Conservation (phyloP, 768 basidiomycete species). For the Boletus huronensis region DNA sequence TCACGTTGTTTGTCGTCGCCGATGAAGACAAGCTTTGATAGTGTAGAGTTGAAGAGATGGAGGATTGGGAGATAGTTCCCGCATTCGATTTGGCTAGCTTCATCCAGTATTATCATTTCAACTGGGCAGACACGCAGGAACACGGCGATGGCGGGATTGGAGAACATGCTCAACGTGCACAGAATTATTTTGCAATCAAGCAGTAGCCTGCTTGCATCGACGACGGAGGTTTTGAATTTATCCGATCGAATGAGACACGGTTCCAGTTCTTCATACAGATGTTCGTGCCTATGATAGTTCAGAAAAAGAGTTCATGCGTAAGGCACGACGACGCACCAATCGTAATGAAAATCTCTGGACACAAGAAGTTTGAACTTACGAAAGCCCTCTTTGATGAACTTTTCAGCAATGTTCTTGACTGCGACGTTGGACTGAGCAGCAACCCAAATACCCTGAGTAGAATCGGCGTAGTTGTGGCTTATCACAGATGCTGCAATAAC, state of each 20-base stretch:
- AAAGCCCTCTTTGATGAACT: conserved; percentile 34
- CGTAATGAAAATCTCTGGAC: conserved; percentile 44
- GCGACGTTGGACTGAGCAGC: conserved; percentile 50
- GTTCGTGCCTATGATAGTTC: conserved; percentile 43
- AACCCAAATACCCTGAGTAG: conserved; percentile 33
- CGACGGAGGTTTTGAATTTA: conserved; percentile 14
- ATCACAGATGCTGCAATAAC: conserved; percentile 38
- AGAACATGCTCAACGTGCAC: conserved; percentile 49
- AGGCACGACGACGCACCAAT: conserved; percentile 35
- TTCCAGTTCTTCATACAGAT: conserved; percentile 39
- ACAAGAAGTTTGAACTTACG: conserved; percentile 40
- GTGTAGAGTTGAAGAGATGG: conserved; percentile 20
- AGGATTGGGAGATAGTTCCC: conserved; percentile 39
- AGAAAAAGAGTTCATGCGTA: neutral
- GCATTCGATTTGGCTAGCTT: conserved; percentile 45
- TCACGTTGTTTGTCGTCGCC: conserved; percentile 40
- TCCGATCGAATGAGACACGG: conserved; percentile 38
- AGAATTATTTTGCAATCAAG: conserved; percentile 36
- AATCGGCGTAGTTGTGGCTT: conserved; percentile 16
- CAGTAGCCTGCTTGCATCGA: conserved; percentile 24
- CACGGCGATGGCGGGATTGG: conserved; percentile 18
- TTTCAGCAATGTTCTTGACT: conserved; percentile 53
- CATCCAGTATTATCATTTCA: conserved; percentile 41
- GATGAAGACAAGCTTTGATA: conserved; percentile 38
- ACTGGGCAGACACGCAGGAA: conserved; percentile 33